Evolutionary conservation across 2,329 filamentous ascomycete genomes (phyloP).

Genomic region (Fusarium haematococcum): DNA sequence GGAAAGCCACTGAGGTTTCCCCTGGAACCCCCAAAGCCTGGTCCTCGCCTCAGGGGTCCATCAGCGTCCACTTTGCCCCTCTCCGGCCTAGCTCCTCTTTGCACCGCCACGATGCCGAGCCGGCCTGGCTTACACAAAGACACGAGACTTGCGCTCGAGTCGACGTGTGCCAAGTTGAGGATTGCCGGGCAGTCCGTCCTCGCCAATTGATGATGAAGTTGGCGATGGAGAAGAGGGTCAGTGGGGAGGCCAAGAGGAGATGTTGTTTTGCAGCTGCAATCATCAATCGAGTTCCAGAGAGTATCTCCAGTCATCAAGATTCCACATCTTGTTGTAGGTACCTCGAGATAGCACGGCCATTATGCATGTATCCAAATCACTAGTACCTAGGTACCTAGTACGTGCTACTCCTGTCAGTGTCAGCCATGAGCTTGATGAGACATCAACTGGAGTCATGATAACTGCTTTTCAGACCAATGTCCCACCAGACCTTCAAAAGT

Average conservation of each 20-base stretch:
- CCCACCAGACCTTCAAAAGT: not conserved
- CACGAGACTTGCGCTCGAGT: slow-evolving; percentile 13
- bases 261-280: slow-evolving; percentile 11
- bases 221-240: slow-evolving; percentile 20
- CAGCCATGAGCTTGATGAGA: not conserved
- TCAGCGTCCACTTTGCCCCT: slow-evolving; percentile 1
- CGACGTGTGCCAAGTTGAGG: slow-evolving; percentile 34
- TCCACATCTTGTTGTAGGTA: not conserved
- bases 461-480: not conserved
- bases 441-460: not conserved
- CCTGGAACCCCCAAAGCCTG: not conserved
- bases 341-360: not conserved
- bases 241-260: slow-evolving; percentile 26
- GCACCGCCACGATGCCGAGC: slow-evolving; percentile 40
- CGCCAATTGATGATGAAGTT: slow-evolving; percentile 28
- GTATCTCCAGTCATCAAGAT: not conserved
- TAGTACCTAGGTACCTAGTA: not conserved
- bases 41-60: slow-evolving; percentile 10
- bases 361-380: not conserved
- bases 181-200: slow-evolving; percentile 36
- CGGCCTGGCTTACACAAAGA: slow-evolving; percentile 31
- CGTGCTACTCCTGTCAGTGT: not conserved
- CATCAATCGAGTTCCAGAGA: slow-evolving; percentile 1
- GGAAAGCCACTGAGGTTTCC: slow-evolving; percentile 25
- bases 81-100: slow-evolving; percentile 17